Evolutionary conservation across 2,329 filamentous ascomycete genomes (phyloP).

Genomic region (Beauveria rudraprayagi): DNA sequence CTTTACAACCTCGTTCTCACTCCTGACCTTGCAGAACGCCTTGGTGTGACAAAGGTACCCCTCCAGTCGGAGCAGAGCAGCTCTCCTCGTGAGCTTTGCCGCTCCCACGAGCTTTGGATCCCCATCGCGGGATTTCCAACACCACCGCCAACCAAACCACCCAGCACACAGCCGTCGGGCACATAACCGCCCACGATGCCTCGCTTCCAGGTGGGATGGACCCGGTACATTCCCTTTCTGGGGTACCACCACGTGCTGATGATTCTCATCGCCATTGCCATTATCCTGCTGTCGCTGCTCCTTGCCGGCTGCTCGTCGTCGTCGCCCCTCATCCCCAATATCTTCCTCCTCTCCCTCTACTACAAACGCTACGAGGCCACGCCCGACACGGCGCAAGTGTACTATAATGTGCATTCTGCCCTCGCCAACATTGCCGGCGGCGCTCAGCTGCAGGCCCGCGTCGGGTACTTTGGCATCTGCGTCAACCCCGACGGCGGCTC

Average conservation of each 20-base stretch:
- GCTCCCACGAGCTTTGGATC: conserved; percentile 1
- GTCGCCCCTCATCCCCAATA: conserved; percentile 86
- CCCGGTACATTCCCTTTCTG: conserved; percentile 55
- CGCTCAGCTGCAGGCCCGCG: conserved; percentile 78
- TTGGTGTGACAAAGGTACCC: too few species aligned
- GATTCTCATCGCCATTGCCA: conserved; percentile 88
- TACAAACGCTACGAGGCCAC: conserved; percentile 79
- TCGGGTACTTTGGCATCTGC: conserved; percentile 97
- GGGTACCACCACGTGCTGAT: conserved; percentile 85
- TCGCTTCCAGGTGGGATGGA: conserved; percentile 16
- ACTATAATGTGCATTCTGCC: conserved; percentile 77
- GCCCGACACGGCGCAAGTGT: conserved; percentile 80
- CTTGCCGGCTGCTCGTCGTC: conserved; percentile 95
- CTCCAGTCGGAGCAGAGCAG: background rate
- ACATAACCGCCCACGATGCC: conserved; percentile 3
- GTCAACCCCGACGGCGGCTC: conserved; percentile 83
- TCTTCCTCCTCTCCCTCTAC: conserved; percentile 97
- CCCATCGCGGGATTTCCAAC: background rate
- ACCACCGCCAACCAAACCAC: background rate
- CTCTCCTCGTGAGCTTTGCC: background rate
- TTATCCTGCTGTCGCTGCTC: conserved; percentile 88
- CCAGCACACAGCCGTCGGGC: background rate
- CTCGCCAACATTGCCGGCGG: conserved; percentile 84
- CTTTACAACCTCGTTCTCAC: background rate
- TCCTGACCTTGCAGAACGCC: background rate